phyloP scores from a whole-genome alignment of 2,329 filamentous ascomycete species.

The Ophiostoma sp. region DNA sequence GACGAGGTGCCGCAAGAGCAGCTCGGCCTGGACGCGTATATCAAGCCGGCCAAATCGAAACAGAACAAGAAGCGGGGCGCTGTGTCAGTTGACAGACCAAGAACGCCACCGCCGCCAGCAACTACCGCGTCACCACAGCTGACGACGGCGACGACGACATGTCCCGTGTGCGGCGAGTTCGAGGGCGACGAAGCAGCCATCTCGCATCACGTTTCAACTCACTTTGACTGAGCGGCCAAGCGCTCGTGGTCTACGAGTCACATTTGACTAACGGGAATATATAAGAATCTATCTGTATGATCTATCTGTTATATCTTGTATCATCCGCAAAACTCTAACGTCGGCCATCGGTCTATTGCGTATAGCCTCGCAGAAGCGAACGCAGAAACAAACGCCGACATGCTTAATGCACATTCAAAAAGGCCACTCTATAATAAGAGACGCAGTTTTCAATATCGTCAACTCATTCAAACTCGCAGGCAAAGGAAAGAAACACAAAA shows the following conservation, averaged over 20 bases:
- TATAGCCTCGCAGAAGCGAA: neutral
- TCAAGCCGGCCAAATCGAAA: constrained; percentile 33
- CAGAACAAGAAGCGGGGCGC: constrained; percentile 32
- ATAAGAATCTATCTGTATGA: neutral
- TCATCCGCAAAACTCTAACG: neutral
- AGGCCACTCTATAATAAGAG: neutral
- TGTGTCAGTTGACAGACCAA: constrained; percentile 18
- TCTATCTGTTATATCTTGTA: constrained; percentile 7
- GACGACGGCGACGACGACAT: constrained; percentile 37
- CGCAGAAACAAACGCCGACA: neutral
- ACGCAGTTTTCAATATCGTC: neutral
- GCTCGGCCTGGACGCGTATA: constrained; percentile 48
- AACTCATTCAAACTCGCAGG: neutral
- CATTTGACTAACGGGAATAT: neutral
- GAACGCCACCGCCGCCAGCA: constrained; percentile 24
- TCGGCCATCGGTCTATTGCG: neutral
- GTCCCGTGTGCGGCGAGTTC: constrained; percentile 62
- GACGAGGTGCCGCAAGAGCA: constrained; percentile 39
- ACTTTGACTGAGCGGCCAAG: constrained; percentile 42
- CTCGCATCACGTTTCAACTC: constrained; percentile 58
- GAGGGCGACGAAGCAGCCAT: constrained; percentile 65
- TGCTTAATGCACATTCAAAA: neutral
- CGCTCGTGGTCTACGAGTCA: neutral
- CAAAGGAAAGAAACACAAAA: neutral
- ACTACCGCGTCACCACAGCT: neutral